Evolutionary conservation across 1,284 basidiomycete species (phyloP), one percentile per base, ranked within the genome.

Genomic region (Amylostereum areolatum): DNA sequence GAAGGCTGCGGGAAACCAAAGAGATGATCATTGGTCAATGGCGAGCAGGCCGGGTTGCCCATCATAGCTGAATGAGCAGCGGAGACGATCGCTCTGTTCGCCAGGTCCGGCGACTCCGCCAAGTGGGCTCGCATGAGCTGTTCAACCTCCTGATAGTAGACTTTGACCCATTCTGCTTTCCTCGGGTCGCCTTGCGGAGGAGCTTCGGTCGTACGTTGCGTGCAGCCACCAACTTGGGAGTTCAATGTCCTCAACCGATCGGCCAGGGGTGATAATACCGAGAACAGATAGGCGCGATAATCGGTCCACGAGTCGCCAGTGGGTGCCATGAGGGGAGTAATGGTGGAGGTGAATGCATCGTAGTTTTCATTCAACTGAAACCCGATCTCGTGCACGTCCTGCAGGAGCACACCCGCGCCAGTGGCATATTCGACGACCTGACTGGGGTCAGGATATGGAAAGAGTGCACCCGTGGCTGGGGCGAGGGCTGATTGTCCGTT

Each of bases 21-120:
- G 75, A 70, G 49, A 80, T 77, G 2, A 73, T 72, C 32, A 81
- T n/a, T 57, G 11, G 81, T 67, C 11, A 80, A 62, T 28, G 69
- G 70, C 1, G 75, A 77, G 3, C 77, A 77, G 4, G 69, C 65
- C 78, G 78, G 70, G 4, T 73, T 67, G 9, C 66, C 68, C n/a
- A 59, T 57, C 12, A 79, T 55, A 5, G 78, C 78, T n/a, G 74
- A 47, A 62, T 70, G 6, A 79, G 62, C 0, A 77, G 75, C 1
- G 73, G 27, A 24, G 18, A 41, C 10, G 7, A 39, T 25, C 6
- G 5, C 37, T 25, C n/a, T 39, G n/a, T 18, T 6, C 5, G 12
- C 37, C 12, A 39, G 34, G 8, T 9, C 34, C n/a, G 9, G n/a
- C 34, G 9, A 35, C 34, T 39, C 6, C 6, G 5, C n/a, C 37